phyloP scores from a whole-genome alignment of 2,329 filamentous ascomycete species.

The Aspergillus sp. region DNA sequence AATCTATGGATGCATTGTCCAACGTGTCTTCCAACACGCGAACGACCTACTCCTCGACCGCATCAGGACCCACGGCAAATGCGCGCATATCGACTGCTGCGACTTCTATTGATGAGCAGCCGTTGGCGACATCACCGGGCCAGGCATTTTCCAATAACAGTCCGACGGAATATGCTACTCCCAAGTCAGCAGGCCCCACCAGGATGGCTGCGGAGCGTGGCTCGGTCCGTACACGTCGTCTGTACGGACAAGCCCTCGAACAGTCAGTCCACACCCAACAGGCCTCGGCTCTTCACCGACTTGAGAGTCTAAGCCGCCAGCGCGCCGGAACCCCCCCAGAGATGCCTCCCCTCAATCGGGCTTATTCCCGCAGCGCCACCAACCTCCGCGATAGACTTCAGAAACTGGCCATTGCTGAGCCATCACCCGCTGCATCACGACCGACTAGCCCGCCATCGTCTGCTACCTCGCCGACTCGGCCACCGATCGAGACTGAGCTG shows the following conservation, averaged over 20 bases:
- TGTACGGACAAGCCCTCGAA: conserved; percentile 83
- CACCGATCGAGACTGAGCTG: conserved; percentile 40
- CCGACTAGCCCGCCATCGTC: conserved; percentile 51
- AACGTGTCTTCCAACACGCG: conserved; percentile 73
- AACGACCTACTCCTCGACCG: conserved; percentile 83
- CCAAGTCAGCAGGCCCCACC: conserved; percentile 33
- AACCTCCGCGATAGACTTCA: conserved; percentile 63
- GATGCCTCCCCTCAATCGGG: conserved; percentile 49
- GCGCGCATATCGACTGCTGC: conserved; percentile 82
- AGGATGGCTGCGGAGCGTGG: conserved; percentile 61
- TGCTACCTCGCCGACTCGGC: conserved; percentile 42
- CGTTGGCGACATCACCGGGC: conserved; percentile 33
- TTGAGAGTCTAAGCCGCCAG: conserved; percentile 77
- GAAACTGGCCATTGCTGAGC: conserved; percentile 36
- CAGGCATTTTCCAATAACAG: conserved; percentile 22
- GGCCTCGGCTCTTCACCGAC: conserved; percentile 72
- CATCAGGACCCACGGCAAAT: conserved; percentile 70
- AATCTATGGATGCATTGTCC: conserved; percentile 54
- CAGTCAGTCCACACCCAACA: conserved; percentile 83
- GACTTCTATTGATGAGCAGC: conserved; percentile 82
- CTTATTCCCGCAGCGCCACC: conserved; percentile 62
- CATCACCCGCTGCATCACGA: conserved; percentile 23
- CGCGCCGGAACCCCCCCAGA: conserved; percentile 63
- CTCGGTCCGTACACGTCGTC: conserved; percentile 70
- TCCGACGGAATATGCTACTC: conserved; percentile 26